Base-by-base conservation (phyloP, 108 stramenopile genomes). In the Ochromonas danica region DNA sequence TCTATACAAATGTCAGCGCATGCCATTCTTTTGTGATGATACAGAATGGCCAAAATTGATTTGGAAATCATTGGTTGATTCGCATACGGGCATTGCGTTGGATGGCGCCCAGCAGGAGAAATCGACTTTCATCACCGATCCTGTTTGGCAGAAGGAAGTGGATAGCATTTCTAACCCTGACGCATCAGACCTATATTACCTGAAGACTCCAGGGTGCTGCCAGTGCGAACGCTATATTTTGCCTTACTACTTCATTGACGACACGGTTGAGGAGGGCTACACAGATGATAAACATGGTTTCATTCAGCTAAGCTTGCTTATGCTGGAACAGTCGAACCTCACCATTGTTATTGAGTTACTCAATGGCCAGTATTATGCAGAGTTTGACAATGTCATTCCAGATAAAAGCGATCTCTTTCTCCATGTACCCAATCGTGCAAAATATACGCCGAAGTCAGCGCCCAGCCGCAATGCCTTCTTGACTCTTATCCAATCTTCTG, bases 261-360 rank as follows among this genome's bases (percentile, higher is more conserved):
- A 65, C 6, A 38, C 1, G 10, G 57, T 40, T 28, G 63, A 77
- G 0, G 43, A 45, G 27, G 90, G 90, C 33, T 93, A 86, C 61
- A 88, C 88, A 1, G 92, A 94, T 70, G 87, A 91, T 71, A 94
- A 93, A 83, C 92, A 94, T 81, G 78, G 77, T 41, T 72, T 85
- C 28, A 77, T 93, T 3, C 92, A 92, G 81, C 40, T 92, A n/a
- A 62, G 82, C 31, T 70, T 92, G 6, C 78, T 81, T n/a, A 90
- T 89, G 38, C 70, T 91, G 36, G 63, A 74, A 31, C 60, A 80
- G 38, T 87, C 92, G 25, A 83, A 92, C 17, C 39, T 93, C 3
- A 88, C 89, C 0, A 72, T 91, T 2, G 89, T 82, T 0, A 78
- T 91, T 36, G 93, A 94, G 72, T 89, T 94, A 3, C 51, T 93